phyloP scores from a whole-genome alignment of 495 filamentous ascomycete genomes.

The Chaetomium tenue region DNA sequence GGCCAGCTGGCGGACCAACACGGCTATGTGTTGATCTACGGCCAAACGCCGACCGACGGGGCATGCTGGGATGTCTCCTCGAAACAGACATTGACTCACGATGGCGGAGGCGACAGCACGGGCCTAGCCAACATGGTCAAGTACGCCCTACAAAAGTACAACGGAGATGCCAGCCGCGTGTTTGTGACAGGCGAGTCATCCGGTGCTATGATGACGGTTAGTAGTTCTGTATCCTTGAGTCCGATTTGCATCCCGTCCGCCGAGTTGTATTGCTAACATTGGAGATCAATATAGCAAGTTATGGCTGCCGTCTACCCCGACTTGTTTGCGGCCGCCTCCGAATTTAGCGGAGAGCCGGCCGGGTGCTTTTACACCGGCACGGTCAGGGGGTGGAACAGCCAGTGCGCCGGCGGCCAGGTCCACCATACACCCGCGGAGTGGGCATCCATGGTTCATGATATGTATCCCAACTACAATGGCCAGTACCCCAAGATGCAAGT shows the following conservation, averaged over 20 bases:
- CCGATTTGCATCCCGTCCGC: not conserved
- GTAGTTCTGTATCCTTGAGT: not conserved
- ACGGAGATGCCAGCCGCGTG: not conserved
- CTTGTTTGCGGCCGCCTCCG: not conserved
- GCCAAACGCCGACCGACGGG: not conserved
- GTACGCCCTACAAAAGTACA: not conserved
- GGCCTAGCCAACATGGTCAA: constrained; percentile 1
- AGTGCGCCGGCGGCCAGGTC: not conserved
- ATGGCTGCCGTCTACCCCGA: not conserved
- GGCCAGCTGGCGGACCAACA: not conserved
- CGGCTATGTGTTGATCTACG: not conserved
- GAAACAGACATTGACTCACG: not conserved
- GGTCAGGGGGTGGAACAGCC: not conserved
- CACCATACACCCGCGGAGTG: not conserved
- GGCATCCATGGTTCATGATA: not conserved
- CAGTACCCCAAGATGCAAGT: not conserved
- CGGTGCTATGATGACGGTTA: constrained; percentile 3
- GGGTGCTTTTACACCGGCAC: constrained; percentile 1
- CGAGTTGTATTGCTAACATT: not conserved
- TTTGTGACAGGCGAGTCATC: not conserved
- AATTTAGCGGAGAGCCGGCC: not conserved
- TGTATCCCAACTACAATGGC: not conserved
- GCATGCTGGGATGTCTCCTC: not conserved
- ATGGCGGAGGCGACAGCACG: constrained; percentile 8
- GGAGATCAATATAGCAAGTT: not conserved